phyloP scores from a whole-genome alignment of 441 rosid genomes.

The Syzygium syzygioides region DNA sequence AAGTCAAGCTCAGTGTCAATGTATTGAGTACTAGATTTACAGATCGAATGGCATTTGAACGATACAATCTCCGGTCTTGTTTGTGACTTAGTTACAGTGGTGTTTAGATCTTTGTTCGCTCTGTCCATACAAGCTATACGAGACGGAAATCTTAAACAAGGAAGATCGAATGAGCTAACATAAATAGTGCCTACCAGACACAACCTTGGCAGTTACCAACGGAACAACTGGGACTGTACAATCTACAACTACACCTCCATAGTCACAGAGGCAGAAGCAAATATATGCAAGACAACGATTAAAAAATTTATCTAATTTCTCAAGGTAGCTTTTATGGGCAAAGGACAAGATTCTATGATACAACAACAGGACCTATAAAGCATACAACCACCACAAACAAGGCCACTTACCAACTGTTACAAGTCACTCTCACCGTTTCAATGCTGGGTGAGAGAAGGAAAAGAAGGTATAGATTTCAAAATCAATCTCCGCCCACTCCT shows the following conservation, averaged over 20 bases:
- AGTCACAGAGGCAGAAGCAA: not conserved
- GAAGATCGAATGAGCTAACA: not conserved
- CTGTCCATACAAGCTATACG: not conserved
- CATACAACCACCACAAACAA: not conserved
- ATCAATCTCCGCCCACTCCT: conserved; percentile 84
- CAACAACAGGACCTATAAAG: not conserved
- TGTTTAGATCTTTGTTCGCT: not conserved
- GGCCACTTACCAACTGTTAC: not conserved
- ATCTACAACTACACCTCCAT: not conserved
- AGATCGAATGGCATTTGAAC: not conserved
- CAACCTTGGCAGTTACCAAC: not conserved
- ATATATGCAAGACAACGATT: not conserved
- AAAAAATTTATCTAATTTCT: not conserved
- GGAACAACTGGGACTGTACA: not conserved
- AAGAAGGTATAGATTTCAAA: conserved; percentile 76
- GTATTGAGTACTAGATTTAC: not conserved
- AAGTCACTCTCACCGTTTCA: not conserved
- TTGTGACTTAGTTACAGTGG: not conserved
- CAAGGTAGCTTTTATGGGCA: not conserved
- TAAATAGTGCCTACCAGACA: not conserved
- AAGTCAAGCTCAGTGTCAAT: not conserved
- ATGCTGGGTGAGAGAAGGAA: conserved; percentile 68
- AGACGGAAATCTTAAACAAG: not conserved
- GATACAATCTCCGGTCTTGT: not conserved
- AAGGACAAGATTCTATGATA: not conserved